Evolutionary conservation across 345 rosid genomes (phyloP), one percentile per base, ranked within the genome.

Genomic region (Citrus glauca): DNA sequence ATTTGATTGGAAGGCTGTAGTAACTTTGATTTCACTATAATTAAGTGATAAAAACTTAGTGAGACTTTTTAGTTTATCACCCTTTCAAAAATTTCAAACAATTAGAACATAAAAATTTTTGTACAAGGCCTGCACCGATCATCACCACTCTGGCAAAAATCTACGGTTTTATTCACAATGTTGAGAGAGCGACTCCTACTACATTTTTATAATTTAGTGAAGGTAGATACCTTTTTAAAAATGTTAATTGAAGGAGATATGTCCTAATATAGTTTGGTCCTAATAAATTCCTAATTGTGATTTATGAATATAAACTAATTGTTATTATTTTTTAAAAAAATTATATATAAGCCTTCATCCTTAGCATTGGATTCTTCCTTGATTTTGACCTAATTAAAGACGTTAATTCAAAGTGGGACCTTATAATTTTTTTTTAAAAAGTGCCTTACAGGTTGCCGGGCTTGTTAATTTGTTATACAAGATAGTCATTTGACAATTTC

Each of bases 361-460:
- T 45, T 70, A 4, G 66, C 84, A 45, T 83, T 38, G 86, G 90
- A 83, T 85, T 75, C 88, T 79, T 53, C n/a, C 61, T 27, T 67
- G n/a, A 74, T 7, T 33, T 33, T 33, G 33, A 59, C 57, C 63
- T 65, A 25, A 25, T 25, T 25, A 72, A 76, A 62, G 75, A 59
- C 82, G 64, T 33, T 82, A 32, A 69, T 75, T 72, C 77, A 78
- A 71, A 73, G 79, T 77, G 84, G 84, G 88, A 19, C 56, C 77
- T 42, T 57, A 25, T 4, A 62, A 28, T 16, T 4, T 61, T 16
- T 4, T 61, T 61, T 16, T 4, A 27, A 0, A 5, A 35, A 67
- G 13, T 69, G 57, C 71, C 71, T 82, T 48, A 40, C 45, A 32
- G 48, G 57, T 69, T 6, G 33, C 77, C 63, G 80, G 72, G 19